phyloP scores from a whole-genome alignment of 2,329 filamentous ascomycete genomes.

The Calonectria pauciramosa region DNA sequence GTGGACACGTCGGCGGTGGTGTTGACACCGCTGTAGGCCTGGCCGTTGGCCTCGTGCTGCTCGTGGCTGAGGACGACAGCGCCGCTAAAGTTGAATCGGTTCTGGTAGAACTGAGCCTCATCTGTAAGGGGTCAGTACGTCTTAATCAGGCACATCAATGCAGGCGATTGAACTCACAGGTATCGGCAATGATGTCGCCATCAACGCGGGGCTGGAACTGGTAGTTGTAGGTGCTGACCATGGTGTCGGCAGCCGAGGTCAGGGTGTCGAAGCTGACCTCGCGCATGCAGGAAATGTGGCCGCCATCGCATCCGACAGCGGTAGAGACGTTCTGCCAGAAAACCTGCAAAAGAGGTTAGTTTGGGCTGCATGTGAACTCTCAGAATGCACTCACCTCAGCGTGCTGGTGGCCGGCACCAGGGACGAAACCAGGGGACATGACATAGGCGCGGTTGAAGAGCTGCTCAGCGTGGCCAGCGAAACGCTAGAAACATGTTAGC shows the following conservation, averaged over 20 bases:
- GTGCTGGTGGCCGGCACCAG: conserved; percentile 13
- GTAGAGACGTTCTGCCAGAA: conserved; percentile 20
- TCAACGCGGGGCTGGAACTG: conserved; percentile 22
- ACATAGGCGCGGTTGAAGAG: conserved; percentile 17
- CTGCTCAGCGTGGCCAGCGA: conserved; percentile 16
- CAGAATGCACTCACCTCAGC: neutral
- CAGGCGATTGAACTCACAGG: neutral
- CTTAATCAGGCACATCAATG: neutral
- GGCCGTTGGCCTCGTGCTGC: conserved; percentile 18
- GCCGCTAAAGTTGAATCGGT: conserved; percentile 15
- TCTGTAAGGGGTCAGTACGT: neutral
- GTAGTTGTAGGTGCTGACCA: conserved; percentile 12
- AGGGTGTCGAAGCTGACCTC: conserved; percentile 13
- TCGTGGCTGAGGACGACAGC: conserved; percentile 11
- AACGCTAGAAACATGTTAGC: conserved; percentile 12
- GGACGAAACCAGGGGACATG: conserved; percentile 21
- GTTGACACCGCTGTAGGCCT: conserved; percentile 8
- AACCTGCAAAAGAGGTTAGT: neutral
- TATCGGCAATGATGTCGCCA: conserved; percentile 12
- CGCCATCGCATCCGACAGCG: conserved; percentile 5
- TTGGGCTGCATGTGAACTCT: neutral
- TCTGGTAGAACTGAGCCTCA: conserved; percentile 24
- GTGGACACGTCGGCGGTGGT: conserved; percentile 6
- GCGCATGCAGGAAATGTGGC: conserved; percentile 12
- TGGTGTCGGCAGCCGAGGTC: neutral